Base-by-base conservation (phyloP, 148 eudicot genomes). In the Amaranthus hypochondriacus region DNA sequence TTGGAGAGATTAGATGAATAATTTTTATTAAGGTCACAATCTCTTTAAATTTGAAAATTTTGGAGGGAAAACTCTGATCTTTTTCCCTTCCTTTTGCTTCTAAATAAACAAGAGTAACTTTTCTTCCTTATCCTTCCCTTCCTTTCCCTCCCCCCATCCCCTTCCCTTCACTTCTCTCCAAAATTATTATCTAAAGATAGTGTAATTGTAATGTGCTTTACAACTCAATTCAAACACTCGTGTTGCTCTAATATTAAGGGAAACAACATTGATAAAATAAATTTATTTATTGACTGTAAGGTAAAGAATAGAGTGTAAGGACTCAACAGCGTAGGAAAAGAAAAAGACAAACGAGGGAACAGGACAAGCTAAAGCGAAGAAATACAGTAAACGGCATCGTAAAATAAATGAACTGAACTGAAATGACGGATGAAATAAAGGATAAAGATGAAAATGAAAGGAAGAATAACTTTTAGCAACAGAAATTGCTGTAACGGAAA, bases 401-500 rank as follows among this genome's bases (percentile, higher is more conserved):
- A 70, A 9, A 48, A 62, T 15, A 72, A 48, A 57, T 39, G 56
- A 52, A 70, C 12, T n/a, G 62, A 70, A 75, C 56, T 70, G 66
- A 70, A 80, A 68, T 52, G 81, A 78, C 54, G 76, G 76, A 57
- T 48, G 66, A 74, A 67, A 78, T 56, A 39, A 72, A 73, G 84
- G 78, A 69, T 79, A 83, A 75, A 74, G 63, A 81, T 75, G 68
- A 67, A 77, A 53, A 55, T 72, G 80, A 76, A 70, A 10, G 75
- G 88, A 70, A 78, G 92, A 79, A 76, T 70, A 82, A 79, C 65
- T 79, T 75, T 72, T 49, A 83, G 83, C 83, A 78, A 72, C 61
- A 81, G 78, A 81, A 82, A 83, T 86, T 80, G 81, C 81, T 61
- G 76, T 81, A 84, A 81, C 76, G 81, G 78, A 74, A 76, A 79